Evolutionary conservation across 257 asterid species (phyloP).

Genomic region (Rehmannia glutinosa): DNA sequence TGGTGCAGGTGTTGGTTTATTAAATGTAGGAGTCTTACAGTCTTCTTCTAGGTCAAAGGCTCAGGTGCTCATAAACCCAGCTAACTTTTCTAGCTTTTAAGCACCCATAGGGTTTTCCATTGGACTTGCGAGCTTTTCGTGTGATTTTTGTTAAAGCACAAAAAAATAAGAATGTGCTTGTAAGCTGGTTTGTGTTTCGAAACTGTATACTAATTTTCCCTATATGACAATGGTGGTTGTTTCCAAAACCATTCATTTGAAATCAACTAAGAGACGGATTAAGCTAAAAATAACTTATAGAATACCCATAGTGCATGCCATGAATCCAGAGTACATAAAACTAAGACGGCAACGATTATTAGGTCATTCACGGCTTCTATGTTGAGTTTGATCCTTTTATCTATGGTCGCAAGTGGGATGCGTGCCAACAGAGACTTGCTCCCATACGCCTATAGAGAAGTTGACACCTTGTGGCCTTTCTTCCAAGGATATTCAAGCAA

Average conservation of each 20-base stretch:
- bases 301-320: too few species aligned
- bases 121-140: not conserved
- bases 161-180: not conserved
- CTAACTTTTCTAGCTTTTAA: not conserved
- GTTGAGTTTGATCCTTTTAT: too few species aligned
- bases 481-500: too few species aligned
- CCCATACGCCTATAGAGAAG: too few species aligned
- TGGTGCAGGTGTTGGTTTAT: too few species aligned
- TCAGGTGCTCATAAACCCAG: not conserved
- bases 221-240: not conserved
- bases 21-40: not conserved
- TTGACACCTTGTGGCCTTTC: too few species aligned
- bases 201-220: not conserved
- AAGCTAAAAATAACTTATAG: not conserved
- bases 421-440: too few species aligned
- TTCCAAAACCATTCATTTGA: slow-evolving; percentile 1
- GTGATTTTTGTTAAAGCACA: not conserved
- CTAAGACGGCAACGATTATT: too few species aligned
- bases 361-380: too few species aligned
- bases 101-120: too few species aligned
- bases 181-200: not conserved
- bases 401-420: too few species aligned
- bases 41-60: not conserved
- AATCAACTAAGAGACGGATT: not conserved
- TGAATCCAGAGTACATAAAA: too few species aligned